Base-by-base conservation (phyloP, 2,329 filamentous ascomycete species). In the Penicillium psychrosexuale region DNA sequence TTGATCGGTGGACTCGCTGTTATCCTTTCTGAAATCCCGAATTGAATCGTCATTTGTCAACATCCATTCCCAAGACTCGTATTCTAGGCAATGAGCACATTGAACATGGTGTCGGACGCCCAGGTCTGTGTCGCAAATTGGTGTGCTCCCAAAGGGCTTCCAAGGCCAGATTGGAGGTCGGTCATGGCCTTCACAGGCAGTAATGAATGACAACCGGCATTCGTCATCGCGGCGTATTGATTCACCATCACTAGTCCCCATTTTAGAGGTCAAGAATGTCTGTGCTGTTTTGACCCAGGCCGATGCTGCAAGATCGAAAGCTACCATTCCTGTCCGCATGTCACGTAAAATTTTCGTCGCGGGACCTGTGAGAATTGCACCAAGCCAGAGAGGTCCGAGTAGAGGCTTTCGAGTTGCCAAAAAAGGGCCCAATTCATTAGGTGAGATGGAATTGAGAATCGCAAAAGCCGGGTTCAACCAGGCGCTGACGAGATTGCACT, bases 61-160 rank as follows among this genome's bases (percentile, higher is more conserved):
- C 8, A 53, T 37, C 62, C 62, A 66, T 30, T 63, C 42, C 62
- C 61, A 66, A 46, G 27, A 47, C 33, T 59, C 22, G 43, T 66
- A 66, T 46, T 66, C 51, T n/a, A 67, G 19, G 17, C 46, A 64
- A 54, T 66, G 58, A 39, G 17, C 30, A 38, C 64, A 67, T 36
- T 46, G 49, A 43, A 55, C 54, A 56, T 66, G 65, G 12, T 62
- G 34, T 43, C 50, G 58, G 17, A 65, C 56, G 24, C 37, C 0
- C 0, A 63, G 48, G 31, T 63, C 60, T 39, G 66, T 57, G 50
- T 66, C 62, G 13, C 22, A 36, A 34, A 63, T 45, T 17, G 33
- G 28, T 11, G 63, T 64, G 28, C 2, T 8, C 8, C 60, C 62
- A 51, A 64, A 66, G 5, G 61, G 62, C 47, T 62, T 67, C 63